phyloP scores from a whole-genome alignment of 192 early-diverging fungal species.

The Umbelopsis ramanniana region DNA sequence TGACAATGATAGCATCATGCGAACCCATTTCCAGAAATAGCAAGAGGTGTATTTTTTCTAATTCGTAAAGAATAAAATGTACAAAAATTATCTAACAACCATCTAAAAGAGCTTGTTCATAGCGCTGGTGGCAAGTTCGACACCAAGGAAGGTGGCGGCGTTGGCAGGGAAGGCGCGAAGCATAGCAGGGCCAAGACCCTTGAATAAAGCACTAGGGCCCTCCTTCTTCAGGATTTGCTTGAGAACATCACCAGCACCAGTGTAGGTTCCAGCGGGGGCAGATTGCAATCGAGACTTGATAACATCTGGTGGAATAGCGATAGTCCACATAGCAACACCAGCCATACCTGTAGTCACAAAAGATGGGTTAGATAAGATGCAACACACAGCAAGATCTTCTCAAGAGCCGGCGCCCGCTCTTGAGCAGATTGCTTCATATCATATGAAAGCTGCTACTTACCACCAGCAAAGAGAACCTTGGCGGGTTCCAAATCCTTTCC shows the following conservation, averaged over 20 bases:
- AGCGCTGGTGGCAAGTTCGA: slow-evolving; percentile 59
- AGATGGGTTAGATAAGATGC: background rate
- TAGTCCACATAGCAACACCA: slow-evolving; percentile 97
- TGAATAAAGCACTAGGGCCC: slow-evolving; percentile 81
- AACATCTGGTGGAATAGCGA: slow-evolving; percentile 91
- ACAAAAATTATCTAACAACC: slow-evolving; percentile 8
- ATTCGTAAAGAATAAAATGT: no score
- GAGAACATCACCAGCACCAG: slow-evolving; percentile 63
- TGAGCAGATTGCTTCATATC: background rate
- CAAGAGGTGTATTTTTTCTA: background rate
- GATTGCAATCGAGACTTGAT: slow-evolving; percentile 91
- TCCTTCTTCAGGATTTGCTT: slow-evolving; percentile 68
- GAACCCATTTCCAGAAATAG: slow-evolving; percentile 1
- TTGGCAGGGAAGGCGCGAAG: slow-evolving; percentile 87
- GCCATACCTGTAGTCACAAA: slow-evolving; percentile 69
- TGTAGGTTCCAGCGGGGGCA: slow-evolving; percentile 88
- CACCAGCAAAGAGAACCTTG: slow-evolving; percentile 90
- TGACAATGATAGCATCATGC: background rate
- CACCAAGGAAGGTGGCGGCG: slow-evolving; percentile 73
- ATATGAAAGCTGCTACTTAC: slow-evolving; percentile 48
- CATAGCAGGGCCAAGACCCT: slow-evolving; percentile 87
- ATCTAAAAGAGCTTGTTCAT: slow-evolving; percentile 53
- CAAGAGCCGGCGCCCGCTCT: no score
- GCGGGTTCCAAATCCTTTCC: slow-evolving; percentile 60
- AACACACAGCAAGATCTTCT: background rate